Evolutionary conservation across 2,329 filamentous ascomycete genomes (phyloP).

Genomic region (Ampelomyces quisqualis): DNA sequence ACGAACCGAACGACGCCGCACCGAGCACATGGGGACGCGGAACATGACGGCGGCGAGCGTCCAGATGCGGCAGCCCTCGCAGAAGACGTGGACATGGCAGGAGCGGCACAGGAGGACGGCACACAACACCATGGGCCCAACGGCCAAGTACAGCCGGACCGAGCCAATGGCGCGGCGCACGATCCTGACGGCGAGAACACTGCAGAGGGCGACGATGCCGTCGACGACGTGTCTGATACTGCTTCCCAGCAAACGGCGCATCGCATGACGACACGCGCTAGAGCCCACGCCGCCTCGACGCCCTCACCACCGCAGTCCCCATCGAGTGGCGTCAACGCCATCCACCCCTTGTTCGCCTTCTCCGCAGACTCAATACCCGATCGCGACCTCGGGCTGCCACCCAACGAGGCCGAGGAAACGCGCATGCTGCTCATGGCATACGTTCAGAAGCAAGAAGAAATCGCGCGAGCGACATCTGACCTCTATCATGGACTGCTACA

Average conservation of each 20-base stretch:
- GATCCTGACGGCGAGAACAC: slow-evolving; percentile 14
- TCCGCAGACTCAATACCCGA: slow-evolving; percentile 64
- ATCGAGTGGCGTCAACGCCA: slow-evolving; percentile 53
- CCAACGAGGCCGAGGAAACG: slow-evolving; percentile 74
- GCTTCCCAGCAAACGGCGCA: slow-evolving; percentile 48
- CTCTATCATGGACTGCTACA: slow-evolving; percentile 70
- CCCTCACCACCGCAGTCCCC: slow-evolving; percentile 49
- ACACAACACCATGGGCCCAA: slow-evolving; percentile 13
- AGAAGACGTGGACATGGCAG: slow-evolving; percentile 35
- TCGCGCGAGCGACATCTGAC: slow-evolving; percentile 68
- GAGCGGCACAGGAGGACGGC: slow-evolving; percentile 22
- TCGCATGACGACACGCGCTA: slow-evolving; percentile 58
- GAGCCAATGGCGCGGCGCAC: slow-evolving; percentile 20
- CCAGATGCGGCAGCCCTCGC: slow-evolving; percentile 12
- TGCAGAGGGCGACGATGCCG: slow-evolving; percentile 27
- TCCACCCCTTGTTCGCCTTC: slow-evolving; percentile 74
- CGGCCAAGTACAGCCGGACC: slow-evolving; percentile 7
- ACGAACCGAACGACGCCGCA: slow-evolving; percentile 12
- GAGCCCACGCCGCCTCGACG: slow-evolving; percentile 49
- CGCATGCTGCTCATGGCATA: slow-evolving; percentile 72
- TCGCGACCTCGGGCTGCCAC: slow-evolving; percentile 69
- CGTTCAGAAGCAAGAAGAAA: slow-evolving; percentile 83
- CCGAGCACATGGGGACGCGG: no score
- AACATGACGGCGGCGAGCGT: slow-evolving; percentile 12
- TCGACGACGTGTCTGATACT: slow-evolving; percentile 47